A percentile compares a stretch with the other conserved stretches of the same genome.
phyloP scores from a whole-genome alignment of 2,329 filamentous ascomycete genomes.

The Kalmusia sp. region DNA sequence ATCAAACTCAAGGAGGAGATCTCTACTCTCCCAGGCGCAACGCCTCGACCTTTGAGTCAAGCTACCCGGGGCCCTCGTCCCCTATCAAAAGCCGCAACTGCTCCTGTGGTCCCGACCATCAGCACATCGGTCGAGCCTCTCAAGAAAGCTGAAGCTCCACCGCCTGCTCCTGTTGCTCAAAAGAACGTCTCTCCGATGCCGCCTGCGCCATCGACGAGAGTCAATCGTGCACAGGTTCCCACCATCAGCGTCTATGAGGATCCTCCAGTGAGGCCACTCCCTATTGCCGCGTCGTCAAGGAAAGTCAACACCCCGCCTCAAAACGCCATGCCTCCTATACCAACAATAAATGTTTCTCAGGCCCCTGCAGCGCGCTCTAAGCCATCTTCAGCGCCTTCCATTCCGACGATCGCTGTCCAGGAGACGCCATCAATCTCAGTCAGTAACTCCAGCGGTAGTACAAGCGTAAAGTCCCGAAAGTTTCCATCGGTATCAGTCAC shows the following conservation, averaged over 20 bases:
- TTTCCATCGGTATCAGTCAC: slow-evolving; percentile 22
- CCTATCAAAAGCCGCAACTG: slow-evolving; percentile 48
- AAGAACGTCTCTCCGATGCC: slow-evolving; percentile 37
- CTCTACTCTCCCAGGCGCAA: slow-evolving; percentile 32
- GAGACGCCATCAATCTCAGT: slow-evolving; percentile 36
- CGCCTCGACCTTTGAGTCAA: slow-evolving; percentile 25
- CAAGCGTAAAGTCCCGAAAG: slow-evolving; percentile 19
- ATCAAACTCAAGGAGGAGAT: slow-evolving; percentile 70
- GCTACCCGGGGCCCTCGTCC: slow-evolving; percentile 31
- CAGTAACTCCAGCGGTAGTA: slow-evolving; percentile 20
- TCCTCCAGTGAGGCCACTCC: slow-evolving; percentile 35
- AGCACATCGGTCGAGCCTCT: slow-evolving; percentile 51
- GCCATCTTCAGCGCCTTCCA: slow-evolving; percentile 31
- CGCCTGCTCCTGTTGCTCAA: slow-evolving; percentile 35
- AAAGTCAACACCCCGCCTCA: slow-evolving; percentile 37
- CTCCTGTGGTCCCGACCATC: slow-evolving; percentile 58
- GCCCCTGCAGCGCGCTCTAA: slow-evolving; percentile 34
- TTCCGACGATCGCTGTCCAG: slow-evolving; percentile 32
- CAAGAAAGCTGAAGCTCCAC: slow-evolving; percentile 11
- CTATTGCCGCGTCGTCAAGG: slow-evolving; percentile 28
- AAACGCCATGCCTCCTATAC: slow-evolving; percentile 30
- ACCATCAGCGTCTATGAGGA: slow-evolving; percentile 36
- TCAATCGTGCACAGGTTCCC: slow-evolving; percentile 26
- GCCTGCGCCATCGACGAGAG: slow-evolving; percentile 25
- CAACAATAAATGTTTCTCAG: slow-evolving; percentile 61